phyloP scores from a whole-genome alignment of 306 rosid species.

The Quercus berberidifolia region DNA sequence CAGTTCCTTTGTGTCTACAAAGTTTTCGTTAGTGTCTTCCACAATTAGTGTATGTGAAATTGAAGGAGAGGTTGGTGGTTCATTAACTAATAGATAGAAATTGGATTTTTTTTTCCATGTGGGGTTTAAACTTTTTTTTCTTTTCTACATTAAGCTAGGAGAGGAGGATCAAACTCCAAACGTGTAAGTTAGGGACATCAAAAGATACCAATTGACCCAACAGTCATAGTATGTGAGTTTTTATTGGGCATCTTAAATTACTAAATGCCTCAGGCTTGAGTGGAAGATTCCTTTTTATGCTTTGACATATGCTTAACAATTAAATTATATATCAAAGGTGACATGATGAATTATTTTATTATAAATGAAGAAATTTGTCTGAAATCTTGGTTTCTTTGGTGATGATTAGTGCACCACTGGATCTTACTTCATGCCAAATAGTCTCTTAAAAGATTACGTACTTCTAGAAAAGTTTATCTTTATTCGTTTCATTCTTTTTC shows the following conservation, averaged over 20 bases:
- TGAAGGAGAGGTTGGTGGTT: background rate
- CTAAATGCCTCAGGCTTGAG: background rate
- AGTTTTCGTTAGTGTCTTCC: background rate
- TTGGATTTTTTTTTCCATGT: background rate
- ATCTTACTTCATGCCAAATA: background rate
- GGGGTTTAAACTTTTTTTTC: too few species aligned
- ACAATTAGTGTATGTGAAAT: background rate
- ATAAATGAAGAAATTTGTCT: background rate
- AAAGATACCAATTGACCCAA: too few species aligned
- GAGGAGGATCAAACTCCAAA: too few species aligned
- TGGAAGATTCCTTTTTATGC: slow-evolving; percentile 48
- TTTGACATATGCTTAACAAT: slow-evolving; percentile 40
- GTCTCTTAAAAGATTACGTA: background rate
- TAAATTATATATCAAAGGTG: slow-evolving; percentile 19
- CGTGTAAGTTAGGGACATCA: too few species aligned
- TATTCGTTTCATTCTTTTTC: background rate
- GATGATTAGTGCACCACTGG: background rate
- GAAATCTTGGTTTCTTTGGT: background rate
- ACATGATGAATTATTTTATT: background rate
- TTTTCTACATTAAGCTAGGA: too few species aligned
- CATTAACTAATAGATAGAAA: background rate
- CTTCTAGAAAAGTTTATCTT: background rate
- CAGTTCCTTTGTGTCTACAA: background rate
- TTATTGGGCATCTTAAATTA: too few species aligned
- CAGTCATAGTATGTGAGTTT: background rate